Evolutionary conservation across 257 asterid genomes (phyloP).

Genomic region (Phtheirospermum japonicum): DNA sequence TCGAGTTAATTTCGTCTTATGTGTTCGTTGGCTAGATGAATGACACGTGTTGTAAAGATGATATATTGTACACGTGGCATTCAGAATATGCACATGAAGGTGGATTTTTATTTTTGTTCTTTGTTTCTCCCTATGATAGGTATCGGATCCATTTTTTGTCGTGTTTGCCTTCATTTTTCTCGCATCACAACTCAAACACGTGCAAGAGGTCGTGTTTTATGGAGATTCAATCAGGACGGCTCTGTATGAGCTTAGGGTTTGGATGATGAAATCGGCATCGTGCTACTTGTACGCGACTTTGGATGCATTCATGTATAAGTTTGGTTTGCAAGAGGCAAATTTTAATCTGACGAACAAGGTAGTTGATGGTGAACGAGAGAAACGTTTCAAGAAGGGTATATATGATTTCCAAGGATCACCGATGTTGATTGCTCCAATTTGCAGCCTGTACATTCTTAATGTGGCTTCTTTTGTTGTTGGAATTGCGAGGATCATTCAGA

Average conservation of each 20-base stretch:
- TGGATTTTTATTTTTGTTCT: not conserved
- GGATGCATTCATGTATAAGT: slow-evolving; percentile 34
- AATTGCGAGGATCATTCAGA: slow-evolving; percentile 16
- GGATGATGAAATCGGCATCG: slow-evolving; percentile 52
- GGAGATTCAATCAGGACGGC: slow-evolving; percentile 46
- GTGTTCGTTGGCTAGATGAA: no score
- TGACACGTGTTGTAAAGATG: no score
- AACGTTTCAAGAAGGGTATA: slow-evolving; percentile 37
- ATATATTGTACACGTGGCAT: no score
- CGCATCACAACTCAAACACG: slow-evolving; percentile 40
- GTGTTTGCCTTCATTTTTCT: slow-evolving; percentile 38
- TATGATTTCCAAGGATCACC: slow-evolving; percentile 50
- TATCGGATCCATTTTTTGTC: slow-evolving; percentile 39
- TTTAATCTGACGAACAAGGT: slow-evolving; percentile 56
- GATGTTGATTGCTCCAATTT: slow-evolving; percentile 42
- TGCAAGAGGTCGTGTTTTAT: slow-evolving; percentile 43
- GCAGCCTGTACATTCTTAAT: slow-evolving; percentile 41
- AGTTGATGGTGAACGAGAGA: slow-evolving; percentile 36
- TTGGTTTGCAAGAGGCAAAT: slow-evolving; percentile 43
- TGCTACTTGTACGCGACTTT: slow-evolving; percentile 47
- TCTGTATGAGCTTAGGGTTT: slow-evolving; percentile 49
- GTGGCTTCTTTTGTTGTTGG: slow-evolving; percentile 38
- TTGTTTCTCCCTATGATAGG: slow-evolving; percentile 38
- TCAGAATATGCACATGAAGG: no score
- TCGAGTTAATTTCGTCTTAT: no score